Evolutionary conservation across 2,329 filamentous ascomycete species (phyloP), one percentile per base, ranked within the genome.

Genomic region (Macrophomina tecta): DNA sequence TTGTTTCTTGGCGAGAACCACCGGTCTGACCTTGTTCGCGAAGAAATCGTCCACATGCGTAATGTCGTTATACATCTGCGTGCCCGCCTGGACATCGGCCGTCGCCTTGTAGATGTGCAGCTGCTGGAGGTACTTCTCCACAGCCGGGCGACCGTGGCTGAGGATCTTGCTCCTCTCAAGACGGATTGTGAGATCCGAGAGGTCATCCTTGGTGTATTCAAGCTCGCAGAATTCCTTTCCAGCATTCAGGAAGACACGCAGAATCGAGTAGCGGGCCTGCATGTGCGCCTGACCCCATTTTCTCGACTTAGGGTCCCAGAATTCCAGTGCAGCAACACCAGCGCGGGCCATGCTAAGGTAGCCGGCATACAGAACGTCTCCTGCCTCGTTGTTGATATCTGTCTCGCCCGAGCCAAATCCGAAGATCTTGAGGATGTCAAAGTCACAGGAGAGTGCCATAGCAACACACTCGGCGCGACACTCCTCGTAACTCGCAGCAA

Each of bases 221-320:
- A 98, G 86, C 76, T 90, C 89, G 82, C 93, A 94, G 79, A 97
- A 97, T 74, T 91, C 89, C 66, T 91, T 87, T n/a, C 91, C 92
- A 0, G 93, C 94, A 71, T 91, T 87, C 18, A 97, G 85, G 85
- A 97, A 94, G 72, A 89, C 94, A 65, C 87, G 88, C 48, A 97
- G 82, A 73, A 97, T 97, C 62, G 90, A 92, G 81, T 93, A 97
- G 11, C 94, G 91, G 28, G 93, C 94, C 80, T 97, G 93, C 80
- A 93, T 96, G 76, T 97, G 93, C 70, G 91, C 87, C 79, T 97
- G 94, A 8, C 94, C 94, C 94, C 94, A 97, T 82, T 97, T 97
- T 71, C 89, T 85, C 72, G 86, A 89, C 82, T 94, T 94, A 5
- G 93, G 93, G 74, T 97, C 93, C 93, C 93, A 98, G 84, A 95